Evolutionary conservation across 768 basidiomycete genomes (phyloP), one percentile per base, ranked within the genome.

Genomic region (Tulasnella sp.): DNA sequence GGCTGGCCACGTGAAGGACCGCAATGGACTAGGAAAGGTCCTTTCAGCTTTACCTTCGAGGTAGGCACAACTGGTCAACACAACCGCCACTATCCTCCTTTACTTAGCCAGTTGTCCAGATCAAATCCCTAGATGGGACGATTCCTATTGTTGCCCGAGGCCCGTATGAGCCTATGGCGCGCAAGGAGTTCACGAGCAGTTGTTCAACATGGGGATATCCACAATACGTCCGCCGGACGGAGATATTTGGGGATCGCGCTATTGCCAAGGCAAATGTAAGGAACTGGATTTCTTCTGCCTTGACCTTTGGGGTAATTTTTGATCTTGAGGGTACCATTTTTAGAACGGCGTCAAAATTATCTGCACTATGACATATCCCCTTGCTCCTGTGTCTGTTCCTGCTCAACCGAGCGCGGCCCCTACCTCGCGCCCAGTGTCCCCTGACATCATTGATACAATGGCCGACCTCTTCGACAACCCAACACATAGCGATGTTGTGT

Each of bases 11-110:
- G 58, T 43, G 58, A 59, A 49, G 58, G 58, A 26, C 48, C 58
- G 27, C 58, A 59, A 5, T 59, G 58, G 58, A 19, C 48, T 38
- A 30, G 58, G 27, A 50, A 41, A 11, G 58, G 58, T 7, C 58
- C 58, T 32, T 59, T 59, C 27, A 59, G 58, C 48, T 59, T 59
- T 47, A 59, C 58, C n/a, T 59, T 59, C 34, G 58, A 59, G 58
- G 58, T 59, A 51, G 8, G 58, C 21, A 10, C 9, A 56, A 15
- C 29, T 51, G 24, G 45, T 29, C n/a, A 27, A 23, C 50, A 44
- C n/a, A 30, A 30, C 7, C 15, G n/a, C 21, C 27, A 26, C 19
- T 10, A 24, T 32, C 34, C 23, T 29, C 15, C 47, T 21, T 26
- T 56, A 38, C 19, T 51, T 23, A 29, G 5, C 47, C 7, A 29